These are phyloP conservation scores for Schizonepeta tenuifolia DNA, from an alignment of 257 asterid species.

Conservation along the genomic window DNA sequence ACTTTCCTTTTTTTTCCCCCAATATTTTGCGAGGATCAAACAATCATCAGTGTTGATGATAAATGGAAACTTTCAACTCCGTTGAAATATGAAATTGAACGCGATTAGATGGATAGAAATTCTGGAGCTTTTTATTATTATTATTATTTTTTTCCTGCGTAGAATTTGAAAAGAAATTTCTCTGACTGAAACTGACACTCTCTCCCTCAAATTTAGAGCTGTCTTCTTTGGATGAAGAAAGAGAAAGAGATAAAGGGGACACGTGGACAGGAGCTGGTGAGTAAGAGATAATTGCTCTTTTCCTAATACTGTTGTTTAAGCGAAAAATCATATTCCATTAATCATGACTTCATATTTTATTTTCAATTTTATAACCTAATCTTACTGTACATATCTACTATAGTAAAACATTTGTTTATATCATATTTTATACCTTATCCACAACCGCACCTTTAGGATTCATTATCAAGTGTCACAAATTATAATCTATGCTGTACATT, in stretches of 20 bases:
- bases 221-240: slow-evolving; percentile 10
- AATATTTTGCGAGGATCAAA: slow-evolving; percentile 31
- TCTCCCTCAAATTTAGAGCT: slow-evolving; percentile 28
- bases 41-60: slow-evolving; percentile 27
- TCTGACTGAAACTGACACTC: slow-evolving; percentile 43
- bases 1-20: neutral
- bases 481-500: neutral
- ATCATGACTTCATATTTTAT: neutral
- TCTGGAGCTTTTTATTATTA: slow-evolving; percentile 1
- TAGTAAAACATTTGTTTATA: neutral
- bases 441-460: neutral
- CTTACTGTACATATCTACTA: neutral
- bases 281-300: slow-evolving; percentile 28
- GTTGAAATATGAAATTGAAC: neutral
- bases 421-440: slow-evolving; percentile 3
- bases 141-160: neutral
- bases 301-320: neutral
- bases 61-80: neutral
- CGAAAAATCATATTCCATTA: neutral
- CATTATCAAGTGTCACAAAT: neutral
- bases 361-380: neutral
- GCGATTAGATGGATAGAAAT: neutral
- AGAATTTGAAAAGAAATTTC: slow-evolving; percentile 30
- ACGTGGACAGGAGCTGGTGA: slow-evolving; percentile 42
- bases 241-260: slow-evolving; percentile 36